Evolutionary conservation across 192 early-diverging fungal species (phyloP).

Genomic region (Backusella psychrophila): DNA sequence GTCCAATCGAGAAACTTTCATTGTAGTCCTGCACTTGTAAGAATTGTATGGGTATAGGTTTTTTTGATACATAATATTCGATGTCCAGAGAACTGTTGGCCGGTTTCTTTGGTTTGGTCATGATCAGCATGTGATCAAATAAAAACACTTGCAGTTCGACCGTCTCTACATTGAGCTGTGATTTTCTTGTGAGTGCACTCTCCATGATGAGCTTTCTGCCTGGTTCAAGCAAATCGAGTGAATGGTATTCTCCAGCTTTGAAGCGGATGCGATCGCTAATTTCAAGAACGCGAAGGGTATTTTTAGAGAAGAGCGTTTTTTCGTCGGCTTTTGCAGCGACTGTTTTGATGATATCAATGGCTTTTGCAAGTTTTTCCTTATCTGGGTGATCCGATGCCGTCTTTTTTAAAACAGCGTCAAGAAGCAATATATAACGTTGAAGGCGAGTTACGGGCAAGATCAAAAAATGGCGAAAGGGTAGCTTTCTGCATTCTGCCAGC

Average conservation of each 20-base stretch:
- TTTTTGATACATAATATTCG: constrained; percentile 60
- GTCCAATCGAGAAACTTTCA: constrained; percentile 15
- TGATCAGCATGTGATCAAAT: constrained; percentile 84
- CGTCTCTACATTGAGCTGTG: constrained; percentile 44
- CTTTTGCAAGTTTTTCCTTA: constrained; percentile 48
- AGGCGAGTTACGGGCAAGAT: constrained; percentile 81
- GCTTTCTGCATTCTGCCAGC: constrained; percentile 19
- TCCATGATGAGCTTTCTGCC: constrained; percentile 75
- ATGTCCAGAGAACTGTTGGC: constrained; percentile 50
- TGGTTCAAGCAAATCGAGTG: constrained; percentile 68
- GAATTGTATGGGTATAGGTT: constrained; percentile 79
- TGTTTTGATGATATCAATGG: constrained; percentile 9
- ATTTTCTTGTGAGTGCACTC: constrained; percentile 60
- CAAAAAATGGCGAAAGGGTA: constrained; percentile 46
- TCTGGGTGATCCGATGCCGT: constrained; percentile 82
- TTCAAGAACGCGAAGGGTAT: constrained; percentile 20
- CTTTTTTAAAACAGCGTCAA: constrained; percentile 78
- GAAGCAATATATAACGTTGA: constrained; percentile 81
- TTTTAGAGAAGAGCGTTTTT: constrained; percentile 11
- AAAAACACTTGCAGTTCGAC: constrained; percentile 77
- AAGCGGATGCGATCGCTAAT: constrained; percentile 24
- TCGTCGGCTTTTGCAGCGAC: constrained; percentile 22
- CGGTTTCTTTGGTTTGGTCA: constrained; percentile 59
- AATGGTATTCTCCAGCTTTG: constrained; percentile 43
- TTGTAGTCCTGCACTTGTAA: constrained; percentile 49